Percentiles rank a stretch among this genome's conserved stretches.
Conservation (phyloP, 176 grass and related monocot species). For the Carex myosuroides region DNA sequence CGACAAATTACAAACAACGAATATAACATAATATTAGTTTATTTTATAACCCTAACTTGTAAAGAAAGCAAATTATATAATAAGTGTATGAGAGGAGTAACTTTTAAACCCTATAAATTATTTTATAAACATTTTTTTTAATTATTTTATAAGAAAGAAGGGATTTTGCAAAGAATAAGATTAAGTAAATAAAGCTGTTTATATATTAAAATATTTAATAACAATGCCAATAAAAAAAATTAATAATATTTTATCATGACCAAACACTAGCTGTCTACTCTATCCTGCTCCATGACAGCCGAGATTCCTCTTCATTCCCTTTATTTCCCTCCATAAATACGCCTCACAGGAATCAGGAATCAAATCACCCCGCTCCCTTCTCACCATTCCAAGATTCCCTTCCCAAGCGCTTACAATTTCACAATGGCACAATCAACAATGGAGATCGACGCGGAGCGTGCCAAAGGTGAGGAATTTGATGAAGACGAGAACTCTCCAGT, state of each 20-base stretch:
- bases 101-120: too few relatives aligned
- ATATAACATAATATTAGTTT: too few relatives aligned
- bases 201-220: too few relatives aligned
- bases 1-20: too few relatives aligned
- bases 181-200: too few relatives aligned
- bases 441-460: slow-evolving; percentile 26
- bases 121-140: too few relatives aligned
- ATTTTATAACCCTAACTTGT: too few relatives aligned
- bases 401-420: neutral
- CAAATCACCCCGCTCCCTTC: neutral
- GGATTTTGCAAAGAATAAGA: too few relatives aligned
- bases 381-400: neutral
- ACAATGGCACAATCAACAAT: slow-evolving; percentile 12
- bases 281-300: neutral
- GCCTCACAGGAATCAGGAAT: neutral
- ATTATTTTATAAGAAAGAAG: too few relatives aligned
- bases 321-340: slow-evolving; percentile 12
- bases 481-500: slow-evolving; percentile 44
- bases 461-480: neutral
- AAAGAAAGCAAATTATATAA: too few relatives aligned
- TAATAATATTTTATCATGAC: neutral
- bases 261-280: neutral
- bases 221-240: neutral
- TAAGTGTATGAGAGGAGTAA: too few relatives aligned
- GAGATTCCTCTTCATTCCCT: neutral